Percentiles rank a stretch among this genome's conserved stretches.
These are phyloP conservation scores for Ettlia oleoabundans DNA, from an alignment of 139 green algal genomes.

Conservation along the genomic window DNA sequence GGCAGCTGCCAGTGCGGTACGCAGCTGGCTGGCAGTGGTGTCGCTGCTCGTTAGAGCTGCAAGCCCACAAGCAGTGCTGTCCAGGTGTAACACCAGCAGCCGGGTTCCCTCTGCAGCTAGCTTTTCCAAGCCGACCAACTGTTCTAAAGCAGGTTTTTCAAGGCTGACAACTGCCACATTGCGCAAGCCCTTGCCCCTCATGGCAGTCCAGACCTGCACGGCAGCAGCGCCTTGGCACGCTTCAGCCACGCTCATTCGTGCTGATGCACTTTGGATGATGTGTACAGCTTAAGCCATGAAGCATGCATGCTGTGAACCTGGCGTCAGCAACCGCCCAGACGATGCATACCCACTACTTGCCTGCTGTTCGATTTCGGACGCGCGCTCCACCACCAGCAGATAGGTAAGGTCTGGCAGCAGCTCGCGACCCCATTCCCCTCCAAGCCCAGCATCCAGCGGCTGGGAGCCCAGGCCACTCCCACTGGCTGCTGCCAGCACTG, in stretches of 20 bases:
- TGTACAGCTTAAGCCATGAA: neutral
- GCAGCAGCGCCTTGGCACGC: neutral
- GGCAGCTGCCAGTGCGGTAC: constrained; percentile 35
- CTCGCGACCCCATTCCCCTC: constrained; percentile 20
- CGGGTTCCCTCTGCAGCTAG: neutral
- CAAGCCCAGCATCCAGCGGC: constrained; percentile 24
- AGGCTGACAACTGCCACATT: constrained; percentile 27
- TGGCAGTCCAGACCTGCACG: neutral
- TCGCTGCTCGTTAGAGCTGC: neutral
- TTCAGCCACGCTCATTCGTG: neutral
- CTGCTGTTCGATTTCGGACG: neutral
- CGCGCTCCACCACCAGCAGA: constrained; percentile 12
- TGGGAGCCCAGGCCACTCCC: constrained; percentile 2
- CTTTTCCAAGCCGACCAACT: neutral
- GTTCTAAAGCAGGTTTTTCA: neutral
- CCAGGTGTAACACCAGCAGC: constrained; percentile 33
- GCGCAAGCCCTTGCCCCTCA: constrained; percentile 5
- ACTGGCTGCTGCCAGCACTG: constrained; percentile 13
- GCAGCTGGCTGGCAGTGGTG: neutral
- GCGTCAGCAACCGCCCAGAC: too few relatives aligned
- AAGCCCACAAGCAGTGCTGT: constrained; percentile 1
- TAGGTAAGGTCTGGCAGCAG: constrained; percentile 28
- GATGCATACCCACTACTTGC: neutral
- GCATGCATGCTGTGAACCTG: too few relatives aligned
- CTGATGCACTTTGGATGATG: neutral